phyloP scores from a whole-genome alignment of 2,329 filamentous ascomycete genomes.

The Dactylonectria macrodidyma region DNA sequence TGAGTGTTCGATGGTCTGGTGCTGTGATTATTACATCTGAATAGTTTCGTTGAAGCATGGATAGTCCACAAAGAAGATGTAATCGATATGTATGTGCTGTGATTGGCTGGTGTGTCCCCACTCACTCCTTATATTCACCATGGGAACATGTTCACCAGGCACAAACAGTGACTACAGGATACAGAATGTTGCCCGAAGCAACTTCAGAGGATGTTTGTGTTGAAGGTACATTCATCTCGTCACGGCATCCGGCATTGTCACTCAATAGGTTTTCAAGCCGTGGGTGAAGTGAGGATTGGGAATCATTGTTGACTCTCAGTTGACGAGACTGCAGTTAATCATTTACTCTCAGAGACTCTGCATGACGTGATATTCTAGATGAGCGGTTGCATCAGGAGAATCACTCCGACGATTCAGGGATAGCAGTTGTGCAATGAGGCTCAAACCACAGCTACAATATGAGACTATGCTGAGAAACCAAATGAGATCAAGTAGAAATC shows the following conservation, averaged over 20 bases:
- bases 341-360: too few relatives aligned
- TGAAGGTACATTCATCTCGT: too few relatives aligned
- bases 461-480: slow-evolving; percentile 2
- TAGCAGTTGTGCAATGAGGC: slow-evolving; percentile 70
- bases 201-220: too few relatives aligned
- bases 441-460: slow-evolving; percentile 4
- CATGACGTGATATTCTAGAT: too few relatives aligned
- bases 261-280: too few relatives aligned
- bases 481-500: slow-evolving; percentile 34
- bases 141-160: neutral
- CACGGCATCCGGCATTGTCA: too few relatives aligned
- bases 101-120: neutral
- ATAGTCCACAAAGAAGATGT: neutral
- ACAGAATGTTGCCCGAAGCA: too few relatives aligned
- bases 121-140: neutral
- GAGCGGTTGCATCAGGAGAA: too few relatives aligned
- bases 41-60: neutral
- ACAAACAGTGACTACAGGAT: too few relatives aligned
- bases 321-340: too few relatives aligned
- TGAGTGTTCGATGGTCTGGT: neutral
- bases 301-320: too few relatives aligned
- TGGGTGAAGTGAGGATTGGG: too few relatives aligned
- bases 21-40: neutral
- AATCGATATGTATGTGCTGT: neutral
- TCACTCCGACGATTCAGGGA: slow-evolving; percentile 88